These are phyloP conservation scores for Botrytis fragariae DNA, from an alignment of 2,329 filamentous ascomycete genomes.

Conservation along the genomic window DNA sequence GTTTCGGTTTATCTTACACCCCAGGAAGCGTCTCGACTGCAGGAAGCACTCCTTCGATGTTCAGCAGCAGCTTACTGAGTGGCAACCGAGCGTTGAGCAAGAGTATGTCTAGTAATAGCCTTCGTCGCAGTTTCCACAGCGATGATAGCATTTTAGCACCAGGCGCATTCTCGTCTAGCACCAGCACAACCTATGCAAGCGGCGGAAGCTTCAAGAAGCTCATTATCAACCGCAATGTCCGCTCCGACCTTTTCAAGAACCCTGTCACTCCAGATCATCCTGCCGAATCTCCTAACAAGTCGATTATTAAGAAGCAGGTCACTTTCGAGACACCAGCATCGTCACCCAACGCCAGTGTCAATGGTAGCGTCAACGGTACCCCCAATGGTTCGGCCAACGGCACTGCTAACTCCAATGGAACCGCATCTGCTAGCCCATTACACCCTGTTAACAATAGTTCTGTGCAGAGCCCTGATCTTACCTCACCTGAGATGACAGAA, in stretches of 20 bases:
- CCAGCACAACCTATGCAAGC: slow-evolving; percentile 62
- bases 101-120: slow-evolving; percentile 83
- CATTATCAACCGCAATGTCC: slow-evolving; percentile 84
- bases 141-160: slow-evolving; percentile 86
- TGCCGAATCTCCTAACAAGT: slow-evolving; percentile 47
- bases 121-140: slow-evolving; percentile 76
- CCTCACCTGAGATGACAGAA: slow-evolving; percentile 66
- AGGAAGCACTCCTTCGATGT: slow-evolving; percentile 62
- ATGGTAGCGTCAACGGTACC: slow-evolving; percentile 40
- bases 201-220: slow-evolving; percentile 80
- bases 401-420: slow-evolving; percentile 44
- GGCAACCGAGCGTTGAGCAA: slow-evolving; percentile 70
- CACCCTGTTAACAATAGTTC: slow-evolving; percentile 41
- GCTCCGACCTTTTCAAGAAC: slow-evolving; percentile 67
- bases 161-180: slow-evolving; percentile 74
- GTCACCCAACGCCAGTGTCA: slow-evolving; percentile 30
- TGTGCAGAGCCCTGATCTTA: slow-evolving; percentile 54
- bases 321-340: slow-evolving; percentile 67
- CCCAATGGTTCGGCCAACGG: slow-evolving; percentile 44
- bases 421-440: slow-evolving; percentile 26
- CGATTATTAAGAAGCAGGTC: slow-evolving; percentile 73
- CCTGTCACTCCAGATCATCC: slow-evolving; percentile 43
- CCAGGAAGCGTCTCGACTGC: slow-evolving; percentile 70
- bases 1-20: slow-evolving; percentile 91
- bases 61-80: slow-evolving; percentile 64